These are phyloP conservation scores for Alloascoidea africana DNA, from an alignment of 805 yeast genomes.

Conservation along the genomic window DNA sequence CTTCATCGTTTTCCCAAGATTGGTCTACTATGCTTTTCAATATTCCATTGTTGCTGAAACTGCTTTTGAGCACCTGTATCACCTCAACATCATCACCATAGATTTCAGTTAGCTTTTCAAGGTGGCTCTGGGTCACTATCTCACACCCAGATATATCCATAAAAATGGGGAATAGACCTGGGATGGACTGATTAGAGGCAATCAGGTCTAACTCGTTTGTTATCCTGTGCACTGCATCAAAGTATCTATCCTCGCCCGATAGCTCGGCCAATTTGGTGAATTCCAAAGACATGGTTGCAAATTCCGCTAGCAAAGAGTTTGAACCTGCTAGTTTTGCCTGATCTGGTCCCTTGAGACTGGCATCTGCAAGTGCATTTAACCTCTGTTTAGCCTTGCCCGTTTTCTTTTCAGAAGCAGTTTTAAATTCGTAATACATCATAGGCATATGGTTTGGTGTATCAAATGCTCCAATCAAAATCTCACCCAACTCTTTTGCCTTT, in stretches of 20 bases:
- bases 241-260: constrained; percentile 24
- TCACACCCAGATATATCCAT: constrained; percentile 30
- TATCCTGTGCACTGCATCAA: constrained; percentile 28
- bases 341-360: too few relatives aligned
- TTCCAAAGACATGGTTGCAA: constrained; percentile 19
- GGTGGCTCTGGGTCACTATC: too few relatives aligned
- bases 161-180: constrained; percentile 21
- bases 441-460: constrained; percentile 49
- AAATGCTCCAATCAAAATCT: constrained; percentile 34
- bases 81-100: neutral
- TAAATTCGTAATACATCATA: constrained; percentile 27
- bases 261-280: constrained; percentile 25
- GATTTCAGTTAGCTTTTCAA: too few relatives aligned
- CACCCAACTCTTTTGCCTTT: constrained; percentile 30
- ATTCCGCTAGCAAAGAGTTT: constrained; percentile 18
- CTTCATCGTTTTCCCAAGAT: neutral
- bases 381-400: neutral
- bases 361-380: too few relatives aligned
- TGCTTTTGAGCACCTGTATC: too few relatives aligned
- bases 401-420: constrained; percentile 12
- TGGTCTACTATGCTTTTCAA: neutral
- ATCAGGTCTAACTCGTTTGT: constrained; percentile 18
- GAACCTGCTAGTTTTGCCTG: constrained; percentile 14
- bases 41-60: neutral
- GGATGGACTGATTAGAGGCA: constrained; percentile 12